phyloP scores from a whole-genome alignment of 176 grass and related monocot genomes.

The Lolium multiflorum region DNA sequence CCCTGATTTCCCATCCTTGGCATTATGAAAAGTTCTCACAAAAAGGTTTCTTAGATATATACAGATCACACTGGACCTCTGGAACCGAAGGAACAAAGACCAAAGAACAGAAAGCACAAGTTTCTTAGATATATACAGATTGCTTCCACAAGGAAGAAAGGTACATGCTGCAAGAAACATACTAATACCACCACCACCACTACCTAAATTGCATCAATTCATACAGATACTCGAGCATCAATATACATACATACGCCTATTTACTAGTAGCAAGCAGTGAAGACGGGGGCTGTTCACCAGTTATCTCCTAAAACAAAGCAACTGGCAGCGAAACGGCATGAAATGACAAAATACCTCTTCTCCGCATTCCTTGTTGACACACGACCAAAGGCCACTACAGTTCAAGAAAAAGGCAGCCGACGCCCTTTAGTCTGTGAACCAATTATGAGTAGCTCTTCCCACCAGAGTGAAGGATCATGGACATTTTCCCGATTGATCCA shows the following conservation, averaged over 20 bases:
- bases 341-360: slow-evolving; percentile 36
- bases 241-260: slow-evolving; percentile 57
- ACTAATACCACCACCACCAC: slow-evolving; percentile 17
- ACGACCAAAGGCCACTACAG: slow-evolving; percentile 32
- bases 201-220: slow-evolving; percentile 34
- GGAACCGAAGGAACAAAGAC: not conserved
- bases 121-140: slow-evolving; percentile 48
- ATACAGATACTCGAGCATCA: slow-evolving; percentile 11
- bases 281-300: not conserved
- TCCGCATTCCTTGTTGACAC: slow-evolving; percentile 24
- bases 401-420: slow-evolving; percentile 8
- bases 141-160: slow-evolving; percentile 24
- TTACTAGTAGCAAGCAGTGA: slow-evolving; percentile 40
- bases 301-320: slow-evolving; percentile 22
- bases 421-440: slow-evolving; percentile 4
- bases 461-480: slow-evolving; percentile 13
- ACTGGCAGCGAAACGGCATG: slow-evolving; percentile 1
- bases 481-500: not conserved
- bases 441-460: slow-evolving; percentile 1
- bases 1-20: too few relatives aligned
- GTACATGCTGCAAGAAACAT: slow-evolving; percentile 9
- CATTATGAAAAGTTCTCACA: too few relatives aligned
- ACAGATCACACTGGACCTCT: not conserved
- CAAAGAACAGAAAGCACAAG: not conserved
- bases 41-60: too few relatives aligned